Conservation (phyloP, 225 moss, liverwort and hornwort species). For the Asterella californica region DNA sequence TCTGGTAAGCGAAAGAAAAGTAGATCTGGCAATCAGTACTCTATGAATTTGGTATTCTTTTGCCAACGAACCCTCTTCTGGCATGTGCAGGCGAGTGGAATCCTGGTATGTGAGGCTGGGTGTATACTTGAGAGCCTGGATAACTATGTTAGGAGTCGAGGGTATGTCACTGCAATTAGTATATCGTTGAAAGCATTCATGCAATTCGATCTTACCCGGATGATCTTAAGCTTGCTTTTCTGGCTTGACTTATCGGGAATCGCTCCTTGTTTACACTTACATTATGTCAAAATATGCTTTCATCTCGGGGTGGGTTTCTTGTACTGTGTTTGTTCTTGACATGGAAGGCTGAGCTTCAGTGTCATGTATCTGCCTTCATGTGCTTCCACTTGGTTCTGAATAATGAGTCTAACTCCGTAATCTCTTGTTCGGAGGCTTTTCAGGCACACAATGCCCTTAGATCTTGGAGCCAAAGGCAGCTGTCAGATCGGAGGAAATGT, state of each 20-base stretch:
- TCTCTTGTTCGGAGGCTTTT: constrained; percentile 13
- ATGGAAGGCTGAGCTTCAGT: not conserved
- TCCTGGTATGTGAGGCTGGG: constrained; percentile 94
- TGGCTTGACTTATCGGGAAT: not conserved
- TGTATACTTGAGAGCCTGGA: constrained; percentile 94
- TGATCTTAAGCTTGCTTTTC: not conserved
- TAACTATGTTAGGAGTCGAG: constrained; percentile 60
- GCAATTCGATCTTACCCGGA: constrained; percentile 1
- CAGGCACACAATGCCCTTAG: constrained; percentile 92
- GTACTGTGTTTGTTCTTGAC: not conserved
- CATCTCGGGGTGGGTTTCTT: not conserved
- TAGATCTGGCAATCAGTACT: not conserved
- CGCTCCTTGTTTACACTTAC: not conserved
- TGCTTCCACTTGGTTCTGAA: not conserved
- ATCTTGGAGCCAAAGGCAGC: constrained; percentile 98
- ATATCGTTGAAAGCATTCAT: constrained; percentile 14
- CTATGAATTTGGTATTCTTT: not conserved
- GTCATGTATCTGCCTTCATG: not conserved
- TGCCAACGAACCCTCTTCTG: not conserved
- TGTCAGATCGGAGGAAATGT: constrained; percentile 99
- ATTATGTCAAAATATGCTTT: not conserved
- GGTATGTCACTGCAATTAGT: constrained; percentile 45
- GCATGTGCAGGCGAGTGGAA: constrained; percentile 69
- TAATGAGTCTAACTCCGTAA: not conserved
- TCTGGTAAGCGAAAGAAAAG: not conserved